A percentile compares a stretch with the other conserved stretches of the same genome.
Evolutionary conservation across 257 asterid species (phyloP).

Genomic region (Jasminum sambac): DNA sequence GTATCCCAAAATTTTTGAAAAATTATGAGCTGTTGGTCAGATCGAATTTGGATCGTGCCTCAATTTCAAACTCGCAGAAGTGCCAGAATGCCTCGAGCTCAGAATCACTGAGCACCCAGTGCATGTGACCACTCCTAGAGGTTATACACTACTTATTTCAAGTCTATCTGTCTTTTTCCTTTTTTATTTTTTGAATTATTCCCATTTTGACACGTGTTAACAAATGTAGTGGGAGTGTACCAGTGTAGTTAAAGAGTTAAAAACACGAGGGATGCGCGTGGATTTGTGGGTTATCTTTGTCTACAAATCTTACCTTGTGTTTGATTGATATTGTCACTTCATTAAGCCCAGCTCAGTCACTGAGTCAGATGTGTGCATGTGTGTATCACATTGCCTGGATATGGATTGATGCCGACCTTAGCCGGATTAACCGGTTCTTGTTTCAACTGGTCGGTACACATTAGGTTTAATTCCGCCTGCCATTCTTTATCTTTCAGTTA

Average conservation of each 20-base stretch:
- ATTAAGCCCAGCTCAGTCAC: not conserved
- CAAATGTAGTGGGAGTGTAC: conserved; percentile 31
- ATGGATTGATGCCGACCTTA: not conserved
- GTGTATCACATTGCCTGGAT: not conserved
- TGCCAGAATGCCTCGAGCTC: no score
- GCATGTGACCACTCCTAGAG: no score
- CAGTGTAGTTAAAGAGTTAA: conserved; percentile 7
- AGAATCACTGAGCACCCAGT: no score
- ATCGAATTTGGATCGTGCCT: no score
- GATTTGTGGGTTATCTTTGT: conserved; percentile 41
- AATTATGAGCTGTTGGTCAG: no score
- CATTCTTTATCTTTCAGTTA: not conserved
- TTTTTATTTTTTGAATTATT: conserved; percentile 3
- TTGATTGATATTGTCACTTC: conserved; percentile 24
- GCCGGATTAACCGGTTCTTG: conserved; percentile 3
- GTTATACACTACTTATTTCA: no score
- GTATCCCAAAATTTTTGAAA: no score
- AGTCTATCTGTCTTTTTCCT: not conserved
- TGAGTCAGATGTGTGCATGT: not conserved
- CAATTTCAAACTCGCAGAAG: no score
- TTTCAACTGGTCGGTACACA: not conserved
- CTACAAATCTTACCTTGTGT: conserved; percentile 26
- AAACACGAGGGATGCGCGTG: conserved; percentile 40
- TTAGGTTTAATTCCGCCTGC: not conserved
- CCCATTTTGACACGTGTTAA: not conserved